phyloP scores from a whole-genome alignment of 2,329 filamentous ascomycete genomes.

The Claviceps purpurea region DNA sequence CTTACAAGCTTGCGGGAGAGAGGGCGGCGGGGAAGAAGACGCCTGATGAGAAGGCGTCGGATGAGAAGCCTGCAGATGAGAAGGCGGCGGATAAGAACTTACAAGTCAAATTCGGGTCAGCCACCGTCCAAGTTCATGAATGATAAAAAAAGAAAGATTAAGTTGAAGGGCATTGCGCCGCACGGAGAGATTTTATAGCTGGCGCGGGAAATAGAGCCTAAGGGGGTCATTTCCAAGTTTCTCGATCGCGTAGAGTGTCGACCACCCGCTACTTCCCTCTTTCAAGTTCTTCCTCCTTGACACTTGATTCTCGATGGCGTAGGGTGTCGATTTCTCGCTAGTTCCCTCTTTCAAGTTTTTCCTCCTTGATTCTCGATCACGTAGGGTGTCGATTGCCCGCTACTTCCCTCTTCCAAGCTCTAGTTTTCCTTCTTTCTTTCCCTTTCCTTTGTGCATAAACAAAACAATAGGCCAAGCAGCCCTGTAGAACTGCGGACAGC shows the following conservation, averaged over 20 bases:
- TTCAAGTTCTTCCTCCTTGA: too few species aligned
- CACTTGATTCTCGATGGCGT: too few species aligned
- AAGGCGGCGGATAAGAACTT: neutral
- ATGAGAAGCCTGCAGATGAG: neutral
- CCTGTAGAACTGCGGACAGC: too few species aligned
- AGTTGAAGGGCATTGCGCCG: too few species aligned
- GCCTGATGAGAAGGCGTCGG: neutral
- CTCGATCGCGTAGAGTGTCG: too few species aligned
- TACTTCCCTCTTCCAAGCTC: too few species aligned
- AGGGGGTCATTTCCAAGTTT: neutral
- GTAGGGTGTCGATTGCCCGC: too few species aligned
- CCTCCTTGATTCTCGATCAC: neutral
- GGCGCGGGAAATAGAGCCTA: constrained; percentile 4
- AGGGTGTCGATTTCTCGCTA: too few species aligned
- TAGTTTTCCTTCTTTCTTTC: neutral
- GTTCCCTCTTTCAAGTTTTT: too few species aligned
- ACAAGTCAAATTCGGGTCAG: neutral
- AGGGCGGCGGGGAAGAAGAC: neutral
- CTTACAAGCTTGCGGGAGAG: neutral
- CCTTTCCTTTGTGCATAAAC: neutral
- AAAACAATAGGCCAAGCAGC: too few species aligned
- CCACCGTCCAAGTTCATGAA: neutral
- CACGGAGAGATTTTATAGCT: neutral
- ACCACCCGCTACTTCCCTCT: too few species aligned
- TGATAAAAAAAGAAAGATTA: neutral